Base-by-base conservation (phyloP, 1,139 yeast genomes). In the Suhomyces atakaporum region DNA sequence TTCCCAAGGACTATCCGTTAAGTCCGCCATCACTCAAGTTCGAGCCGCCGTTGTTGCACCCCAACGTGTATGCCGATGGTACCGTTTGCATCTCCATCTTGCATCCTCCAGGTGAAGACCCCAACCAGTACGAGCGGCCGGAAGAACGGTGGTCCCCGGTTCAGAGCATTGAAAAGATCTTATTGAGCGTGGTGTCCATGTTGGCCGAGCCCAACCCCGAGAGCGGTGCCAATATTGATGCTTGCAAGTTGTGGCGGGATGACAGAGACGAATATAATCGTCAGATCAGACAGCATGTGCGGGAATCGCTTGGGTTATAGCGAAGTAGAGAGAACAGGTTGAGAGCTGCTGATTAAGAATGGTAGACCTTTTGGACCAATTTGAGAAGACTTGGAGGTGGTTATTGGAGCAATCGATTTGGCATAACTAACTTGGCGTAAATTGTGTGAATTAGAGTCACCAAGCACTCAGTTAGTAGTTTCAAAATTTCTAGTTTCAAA, bases 101-200 rank as follows among this genome's bases (percentile, higher is more conserved):
- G 46, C 98, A 92, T 58, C 81, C 96, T 2, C 96, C 97, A 0
- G 98, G 98, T 9, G 96, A 90, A 53, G 98, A 92, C 60, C 97
- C 98, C 16, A 81, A 89, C 60, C 90, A 84, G 73, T 92, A 92
- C 62, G 98, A 92, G 60, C 64, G 87, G 22, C 96, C 97, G 0
- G 94, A 90, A 47, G 98, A 92, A 62, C 73, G 98, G 46, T 92
- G 98, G 98, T 85, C 95, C 6, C 98, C 98, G 0, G 92, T 92
- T 29, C 98, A 92, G 60, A 86, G 96, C 54, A 90, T 92, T 18
- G 98, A 92, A 63, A 92, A 92, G 75, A 92, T 92, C 42, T 69
- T 92, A 45, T 66, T 92, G 43, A 84, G 95, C 60, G 97, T 92
- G 18, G 80, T 89, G 76, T 85, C 96, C 52, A 90, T 92, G 97